A percentile compares a stretch with the other conserved stretches of the same genome.
Conservation (phyloP, 2,329 filamentous ascomycete species). For the Diplodia sapinea region DNA sequence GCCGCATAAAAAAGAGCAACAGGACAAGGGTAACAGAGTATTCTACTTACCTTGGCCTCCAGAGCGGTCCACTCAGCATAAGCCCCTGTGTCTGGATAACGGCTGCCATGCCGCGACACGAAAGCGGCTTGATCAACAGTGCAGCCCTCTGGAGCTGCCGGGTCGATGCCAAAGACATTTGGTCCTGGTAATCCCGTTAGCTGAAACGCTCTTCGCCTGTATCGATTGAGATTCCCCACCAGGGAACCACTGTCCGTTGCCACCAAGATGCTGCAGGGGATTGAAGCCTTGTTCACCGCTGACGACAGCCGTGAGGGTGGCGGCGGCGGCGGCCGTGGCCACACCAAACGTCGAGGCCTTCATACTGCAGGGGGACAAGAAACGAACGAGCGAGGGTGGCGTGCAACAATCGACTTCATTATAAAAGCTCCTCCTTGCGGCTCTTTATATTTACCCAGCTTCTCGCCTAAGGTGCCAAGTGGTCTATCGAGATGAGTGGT, state of each 20-base stretch:
- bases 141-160: slow-evolving; percentile 62
- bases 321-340: slow-evolving; percentile 5
- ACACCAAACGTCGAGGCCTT: neutral
- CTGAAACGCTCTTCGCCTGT: neutral
- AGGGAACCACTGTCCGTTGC: slow-evolving; percentile 50
- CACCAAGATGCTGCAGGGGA: slow-evolving; percentile 46
- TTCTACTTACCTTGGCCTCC: slow-evolving; percentile 3
- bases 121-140: slow-evolving; percentile 66
- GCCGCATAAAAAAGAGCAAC: neutral
- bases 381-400: neutral
- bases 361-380: neutral
- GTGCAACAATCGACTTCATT: neutral
- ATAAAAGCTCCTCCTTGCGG: neutral
- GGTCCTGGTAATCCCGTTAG: slow-evolving; percentile 49
- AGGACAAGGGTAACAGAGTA: neutral
- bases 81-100: slow-evolving; percentile 67
- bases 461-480: too few relatives aligned
- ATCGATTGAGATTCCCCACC: slow-evolving; percentile 32
- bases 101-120: slow-evolving; percentile 65
- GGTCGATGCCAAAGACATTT: slow-evolving; percentile 62
- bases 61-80: slow-evolving; percentile 61
- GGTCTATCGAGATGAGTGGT: too few relatives aligned
- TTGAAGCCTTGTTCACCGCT: slow-evolving; percentile 38
- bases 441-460: slow-evolving; percentile 11
- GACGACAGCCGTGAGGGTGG: slow-evolving; percentile 32